Evolutionary conservation across 2,329 filamentous ascomycete genomes (phyloP).

Genomic region (Fusarium pseudocircinatum): DNA sequence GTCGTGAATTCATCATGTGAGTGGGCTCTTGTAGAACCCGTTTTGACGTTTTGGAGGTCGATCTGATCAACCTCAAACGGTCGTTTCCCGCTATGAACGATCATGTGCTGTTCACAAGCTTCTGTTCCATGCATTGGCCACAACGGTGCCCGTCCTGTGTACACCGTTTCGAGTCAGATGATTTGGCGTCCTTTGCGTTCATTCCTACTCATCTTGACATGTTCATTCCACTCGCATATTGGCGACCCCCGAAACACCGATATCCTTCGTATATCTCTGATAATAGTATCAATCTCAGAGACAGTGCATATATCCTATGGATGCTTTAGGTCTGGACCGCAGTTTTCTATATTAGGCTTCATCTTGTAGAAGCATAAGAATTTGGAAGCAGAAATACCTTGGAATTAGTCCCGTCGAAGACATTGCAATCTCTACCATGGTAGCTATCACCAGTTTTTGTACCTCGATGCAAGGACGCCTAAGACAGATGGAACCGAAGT

Average conservation of each 20-base stretch:
- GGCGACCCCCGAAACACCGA: slow-evolving; percentile 12
- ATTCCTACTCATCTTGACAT: slow-evolving; percentile 5
- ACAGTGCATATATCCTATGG: background rate
- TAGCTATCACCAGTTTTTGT: background rate
- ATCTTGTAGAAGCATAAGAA: background rate
- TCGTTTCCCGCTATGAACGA: slow-evolving; percentile 10
- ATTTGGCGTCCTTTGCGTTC: slow-evolving; percentile 14
- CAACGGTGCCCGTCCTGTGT: slow-evolving; percentile 20
- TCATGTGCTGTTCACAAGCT: slow-evolving; percentile 34
- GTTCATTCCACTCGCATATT: slow-evolving; percentile 13
- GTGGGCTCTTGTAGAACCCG: slow-evolving; percentile 8
- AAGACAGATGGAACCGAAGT: slow-evolving; percentile 7
- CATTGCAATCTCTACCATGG: background rate
- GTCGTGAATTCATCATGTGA: slow-evolving; percentile 34
- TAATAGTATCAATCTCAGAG: background rate
- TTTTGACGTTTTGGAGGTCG: slow-evolving; percentile 2
- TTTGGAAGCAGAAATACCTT: background rate
- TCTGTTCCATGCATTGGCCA: slow-evolving; percentile 13
- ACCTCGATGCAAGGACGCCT: background rate
- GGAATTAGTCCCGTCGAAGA: background rate
- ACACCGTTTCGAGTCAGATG: slow-evolving; percentile 34
- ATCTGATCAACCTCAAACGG: slow-evolving; percentile 14
- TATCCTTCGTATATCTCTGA: background rate
- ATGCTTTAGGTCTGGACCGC: background rate
- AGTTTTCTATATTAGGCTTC: background rate